Evolutionary conservation across 23 red algal species (phyloP).

Genomic region (Chondrus crispus): DNA sequence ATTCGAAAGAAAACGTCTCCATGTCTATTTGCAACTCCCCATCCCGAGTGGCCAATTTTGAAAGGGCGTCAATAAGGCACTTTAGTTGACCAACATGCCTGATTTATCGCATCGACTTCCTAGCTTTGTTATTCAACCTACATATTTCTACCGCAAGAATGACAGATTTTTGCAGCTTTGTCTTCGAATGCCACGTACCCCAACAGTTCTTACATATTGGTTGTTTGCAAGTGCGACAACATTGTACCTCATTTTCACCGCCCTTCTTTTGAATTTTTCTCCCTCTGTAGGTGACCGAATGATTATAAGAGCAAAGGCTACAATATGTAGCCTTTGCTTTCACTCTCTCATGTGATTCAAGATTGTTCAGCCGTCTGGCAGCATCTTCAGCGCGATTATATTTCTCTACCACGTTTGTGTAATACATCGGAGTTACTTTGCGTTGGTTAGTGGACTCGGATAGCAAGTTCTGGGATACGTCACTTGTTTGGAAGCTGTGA

Average conservation of each 20-base stretch:
- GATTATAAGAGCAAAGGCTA: neutral
- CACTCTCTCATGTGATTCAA: neutral
- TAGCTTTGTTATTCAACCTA: too few relatives aligned
- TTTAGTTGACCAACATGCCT: too few relatives aligned
- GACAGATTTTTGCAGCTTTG: too few relatives aligned
- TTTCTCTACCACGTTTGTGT: slow-evolving; percentile 14
- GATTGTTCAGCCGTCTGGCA: neutral
- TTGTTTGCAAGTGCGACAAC: neutral
- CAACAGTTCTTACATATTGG: neutral
- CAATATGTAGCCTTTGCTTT: slow-evolving; percentile 30
- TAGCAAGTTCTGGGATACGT: too few relatives aligned
- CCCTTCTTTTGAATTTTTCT: neutral
- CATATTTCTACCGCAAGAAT: too few relatives aligned
- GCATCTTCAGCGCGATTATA: slow-evolving; percentile 21
- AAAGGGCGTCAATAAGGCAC: too few relatives aligned
- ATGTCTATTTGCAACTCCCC: too few relatives aligned
- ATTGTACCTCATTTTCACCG: neutral
- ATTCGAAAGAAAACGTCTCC: too few relatives aligned
- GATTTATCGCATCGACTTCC: too few relatives aligned
- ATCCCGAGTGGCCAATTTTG: too few relatives aligned
- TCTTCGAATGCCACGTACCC: neutral
- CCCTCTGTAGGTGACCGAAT: neutral
- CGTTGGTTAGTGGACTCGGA: too few relatives aligned
- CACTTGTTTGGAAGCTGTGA: too few relatives aligned
- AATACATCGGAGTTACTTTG: neutral